phyloP scores from a whole-genome alignment of 2,329 filamentous ascomycete species.

The Colletotrichum musicola region DNA sequence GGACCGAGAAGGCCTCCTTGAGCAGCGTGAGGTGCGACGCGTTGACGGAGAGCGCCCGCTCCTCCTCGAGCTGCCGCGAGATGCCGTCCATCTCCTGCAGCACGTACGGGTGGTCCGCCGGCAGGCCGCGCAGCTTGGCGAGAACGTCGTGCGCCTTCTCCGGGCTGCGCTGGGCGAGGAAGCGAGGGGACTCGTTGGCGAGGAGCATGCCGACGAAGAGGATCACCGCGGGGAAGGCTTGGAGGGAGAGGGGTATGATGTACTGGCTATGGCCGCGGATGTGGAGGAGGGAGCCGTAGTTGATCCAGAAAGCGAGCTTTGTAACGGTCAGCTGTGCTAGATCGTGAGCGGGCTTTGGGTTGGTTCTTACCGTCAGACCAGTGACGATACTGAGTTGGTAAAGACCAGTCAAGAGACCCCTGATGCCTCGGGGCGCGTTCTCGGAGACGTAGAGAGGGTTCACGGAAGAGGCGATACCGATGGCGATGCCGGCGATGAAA shows the following conservation, averaged over 20 bases:
- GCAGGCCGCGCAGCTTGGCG: constrained; percentile 59
- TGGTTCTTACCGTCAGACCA: constrained; percentile 59
- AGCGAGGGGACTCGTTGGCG: constrained; percentile 54
- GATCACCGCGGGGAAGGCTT: constrained; percentile 53
- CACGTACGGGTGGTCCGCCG: constrained; percentile 53
- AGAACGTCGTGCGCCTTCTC: constrained; percentile 72
- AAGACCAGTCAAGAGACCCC: constrained; percentile 62
- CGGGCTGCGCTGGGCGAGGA: constrained; percentile 70
- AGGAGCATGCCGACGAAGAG: constrained; percentile 50
- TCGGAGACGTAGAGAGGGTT: constrained; percentile 71
- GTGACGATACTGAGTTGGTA: constrained; percentile 65
- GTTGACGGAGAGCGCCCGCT: constrained; percentile 26
- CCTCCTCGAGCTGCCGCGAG: constrained; percentile 41
- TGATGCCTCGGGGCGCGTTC: constrained; percentile 65
- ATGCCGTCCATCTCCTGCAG: constrained; percentile 50
- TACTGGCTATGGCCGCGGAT: constrained; percentile 48
- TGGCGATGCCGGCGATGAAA: constrained; percentile 63
- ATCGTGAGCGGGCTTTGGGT: no score
- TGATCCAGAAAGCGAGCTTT: constrained; percentile 56
- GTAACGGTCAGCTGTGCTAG: no score
- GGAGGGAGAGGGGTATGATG: constrained; percentile 57
- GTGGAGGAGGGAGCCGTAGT: constrained; percentile 46
- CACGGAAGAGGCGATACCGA: constrained; percentile 63
- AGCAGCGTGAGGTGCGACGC: constrained; percentile 27
- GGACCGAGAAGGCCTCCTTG: constrained; percentile 40